Conservation (phyloP, 1,284 basidiomycete species). For the Mycena sp. region DNA sequence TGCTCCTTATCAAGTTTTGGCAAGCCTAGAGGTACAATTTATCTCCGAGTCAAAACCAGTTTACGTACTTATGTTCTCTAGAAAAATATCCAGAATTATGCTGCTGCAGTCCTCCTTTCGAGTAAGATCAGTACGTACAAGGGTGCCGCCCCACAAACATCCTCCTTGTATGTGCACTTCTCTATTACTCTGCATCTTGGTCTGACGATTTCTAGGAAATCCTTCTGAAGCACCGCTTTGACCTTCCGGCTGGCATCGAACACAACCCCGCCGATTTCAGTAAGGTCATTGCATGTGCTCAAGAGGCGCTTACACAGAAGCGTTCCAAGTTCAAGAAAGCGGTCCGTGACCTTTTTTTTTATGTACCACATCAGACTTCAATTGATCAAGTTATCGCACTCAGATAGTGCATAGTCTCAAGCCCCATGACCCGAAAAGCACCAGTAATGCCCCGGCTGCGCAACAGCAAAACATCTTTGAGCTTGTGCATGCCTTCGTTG, state of each 20-base stretch:
- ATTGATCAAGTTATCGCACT: too few relatives aligned
- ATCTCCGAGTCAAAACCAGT: neutral
- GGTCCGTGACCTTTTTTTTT: too few relatives aligned
- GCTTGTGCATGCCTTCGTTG: neutral
- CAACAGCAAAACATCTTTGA: neutral
- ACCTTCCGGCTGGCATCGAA: neutral
- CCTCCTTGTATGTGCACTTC: neutral
- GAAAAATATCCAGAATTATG: constrained; percentile 2
- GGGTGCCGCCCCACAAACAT: neutral
- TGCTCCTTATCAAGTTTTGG: neutral
- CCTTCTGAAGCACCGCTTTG: neutral
- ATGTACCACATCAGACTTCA: too few relatives aligned
- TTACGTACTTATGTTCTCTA: neutral
- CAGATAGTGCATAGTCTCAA: too few relatives aligned
- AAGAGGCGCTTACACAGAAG: neutral
- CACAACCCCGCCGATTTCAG: neutral
- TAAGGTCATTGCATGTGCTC: neutral
- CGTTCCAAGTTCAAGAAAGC: neutral
- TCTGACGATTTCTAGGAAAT: too few relatives aligned
- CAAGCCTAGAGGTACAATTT: neutral
- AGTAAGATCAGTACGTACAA: neutral
- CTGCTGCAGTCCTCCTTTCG: neutral
- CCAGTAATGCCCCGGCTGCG: too few relatives aligned
- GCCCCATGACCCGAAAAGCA: too few relatives aligned
- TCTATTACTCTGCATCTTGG: too few relatives aligned